These are phyloP conservation scores for Cornus controversa DNA, from an alignment of 148 eudicot species.

Conservation along the genomic window DNA sequence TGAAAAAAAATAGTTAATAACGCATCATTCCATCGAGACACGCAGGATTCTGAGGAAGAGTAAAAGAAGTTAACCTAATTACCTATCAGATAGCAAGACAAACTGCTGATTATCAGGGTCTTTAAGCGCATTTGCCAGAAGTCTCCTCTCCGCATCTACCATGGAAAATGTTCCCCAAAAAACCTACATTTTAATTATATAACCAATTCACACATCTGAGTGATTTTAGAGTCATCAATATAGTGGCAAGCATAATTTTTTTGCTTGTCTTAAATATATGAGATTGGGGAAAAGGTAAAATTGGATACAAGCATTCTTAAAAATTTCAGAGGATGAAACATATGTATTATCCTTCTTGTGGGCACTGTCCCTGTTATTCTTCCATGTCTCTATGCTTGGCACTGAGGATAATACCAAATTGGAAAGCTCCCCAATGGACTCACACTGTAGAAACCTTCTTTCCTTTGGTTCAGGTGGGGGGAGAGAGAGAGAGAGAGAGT, in stretches of 20 bases:
- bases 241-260: too few relatives aligned
- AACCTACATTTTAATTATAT: conserved; percentile 30
- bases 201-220: neutral
- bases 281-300: neutral
- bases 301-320: neutral
- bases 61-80: neutral
- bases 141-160: conserved; percentile 76
- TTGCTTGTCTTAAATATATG: neutral
- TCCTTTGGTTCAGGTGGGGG: neutral
- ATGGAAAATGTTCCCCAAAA: conserved; percentile 65
- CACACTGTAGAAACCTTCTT: neutral
- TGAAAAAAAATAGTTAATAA: neutral
- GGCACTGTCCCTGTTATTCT: neutral
- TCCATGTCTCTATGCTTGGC: neutral
- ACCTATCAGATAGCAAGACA: conserved; percentile 67
- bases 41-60: neutral
- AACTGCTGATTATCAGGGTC: conserved; percentile 66
- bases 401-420: neutral
- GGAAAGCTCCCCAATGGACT: neutral
- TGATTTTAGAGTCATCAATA: too few relatives aligned
- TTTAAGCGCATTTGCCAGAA: conserved; percentile 54
- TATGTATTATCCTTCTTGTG: neutral
- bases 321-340: neutral
- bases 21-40: neutral
- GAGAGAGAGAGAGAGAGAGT: neutral